Evolutionary conservation across 371 early-diverging fungal species (phyloP).

Genomic region (Actinomortierella ambigua): DNA sequence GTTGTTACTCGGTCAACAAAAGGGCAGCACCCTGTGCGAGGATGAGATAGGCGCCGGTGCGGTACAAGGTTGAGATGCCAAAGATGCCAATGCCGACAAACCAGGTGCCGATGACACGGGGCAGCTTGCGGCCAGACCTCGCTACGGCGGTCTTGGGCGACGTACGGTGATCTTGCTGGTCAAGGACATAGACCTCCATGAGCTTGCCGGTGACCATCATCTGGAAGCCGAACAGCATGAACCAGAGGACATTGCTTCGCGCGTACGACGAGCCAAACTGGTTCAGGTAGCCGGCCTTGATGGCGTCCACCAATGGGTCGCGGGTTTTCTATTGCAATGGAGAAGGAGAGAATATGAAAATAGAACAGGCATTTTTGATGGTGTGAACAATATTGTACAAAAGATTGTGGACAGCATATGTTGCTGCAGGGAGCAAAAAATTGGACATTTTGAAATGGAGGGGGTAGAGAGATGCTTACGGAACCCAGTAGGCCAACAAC

Average conservation of each 20-base stretch:
- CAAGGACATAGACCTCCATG: slow-evolving; percentile 22
- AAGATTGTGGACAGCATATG: too few relatives aligned
- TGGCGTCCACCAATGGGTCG: slow-evolving; percentile 11
- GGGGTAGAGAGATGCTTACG: too few relatives aligned
- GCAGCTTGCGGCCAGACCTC: background rate
- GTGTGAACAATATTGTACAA: too few relatives aligned
- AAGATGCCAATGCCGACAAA: slow-evolving; percentile 1
- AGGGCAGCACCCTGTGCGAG: too few relatives aligned
- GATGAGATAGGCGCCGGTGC: too few relatives aligned
- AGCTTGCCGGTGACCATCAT: slow-evolving; percentile 14
- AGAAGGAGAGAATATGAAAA: too few relatives aligned
- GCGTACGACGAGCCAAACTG: background rate
- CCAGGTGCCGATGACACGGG: slow-evolving; percentile 7
- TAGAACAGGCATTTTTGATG: too few relatives aligned
- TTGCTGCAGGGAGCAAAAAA: too few relatives aligned
- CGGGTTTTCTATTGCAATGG: background rate
- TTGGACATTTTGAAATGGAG: too few relatives aligned
- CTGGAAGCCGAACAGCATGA: slow-evolving; percentile 14
- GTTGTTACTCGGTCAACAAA: too few relatives aligned
- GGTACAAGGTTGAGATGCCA: background rate
- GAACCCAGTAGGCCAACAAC: slow-evolving; percentile 1
- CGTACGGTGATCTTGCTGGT: background rate
- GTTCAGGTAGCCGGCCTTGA: slow-evolving; percentile 19
- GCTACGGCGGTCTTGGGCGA: background rate
- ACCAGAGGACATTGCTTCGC: slow-evolving; percentile 25